phyloP scores from a whole-genome alignment of 805 yeast species.

The Cyberlindnera mississippiensis region DNA sequence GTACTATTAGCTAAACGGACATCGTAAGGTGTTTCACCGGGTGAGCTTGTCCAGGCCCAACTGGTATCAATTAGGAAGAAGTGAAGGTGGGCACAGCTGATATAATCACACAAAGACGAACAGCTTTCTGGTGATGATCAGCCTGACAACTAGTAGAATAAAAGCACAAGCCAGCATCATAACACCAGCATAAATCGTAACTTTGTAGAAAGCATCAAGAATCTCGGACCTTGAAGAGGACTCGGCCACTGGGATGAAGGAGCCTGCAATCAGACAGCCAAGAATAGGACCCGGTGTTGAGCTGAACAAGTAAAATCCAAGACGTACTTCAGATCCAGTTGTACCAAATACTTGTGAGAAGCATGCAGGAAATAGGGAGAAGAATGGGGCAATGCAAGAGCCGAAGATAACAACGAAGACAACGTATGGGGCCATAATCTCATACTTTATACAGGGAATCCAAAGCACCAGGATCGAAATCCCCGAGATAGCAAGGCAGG shows the following conservation, averaged over 20 bases:
- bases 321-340: conserved; percentile 17
- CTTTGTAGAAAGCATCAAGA: conserved; percentile 15
- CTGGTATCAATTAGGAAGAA: too few species aligned
- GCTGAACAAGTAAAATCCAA: conserved; percentile 18
- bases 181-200: conserved; percentile 20
- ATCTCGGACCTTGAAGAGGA: conserved; percentile 5
- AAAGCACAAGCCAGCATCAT: conserved; percentile 13
- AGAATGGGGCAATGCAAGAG: conserved; percentile 20
- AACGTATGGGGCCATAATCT: conserved; percentile 11
- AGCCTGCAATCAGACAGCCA: conserved; percentile 24
- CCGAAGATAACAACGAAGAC: conserved; percentile 22
- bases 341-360: conserved; percentile 23
- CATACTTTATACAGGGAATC: conserved; percentile 18
- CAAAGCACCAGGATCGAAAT: conserved; percentile 16
- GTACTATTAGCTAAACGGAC: too few species aligned
- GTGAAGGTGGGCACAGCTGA: too few species aligned
- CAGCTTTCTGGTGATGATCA: conserved; percentile 13
- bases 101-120: conserved; percentile 15
- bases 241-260: conserved; percentile 21
- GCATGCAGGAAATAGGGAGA: conserved; percentile 24
- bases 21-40: too few species aligned
- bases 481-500: conserved; percentile 11
- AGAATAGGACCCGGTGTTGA: conserved; percentile 24
- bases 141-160: conserved; percentile 12
- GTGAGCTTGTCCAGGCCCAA: too few species aligned